These are phyloP conservation scores for Medicago lupulina DNA, from an alignment of 306 rosid species.

Conservation along the genomic window DNA sequence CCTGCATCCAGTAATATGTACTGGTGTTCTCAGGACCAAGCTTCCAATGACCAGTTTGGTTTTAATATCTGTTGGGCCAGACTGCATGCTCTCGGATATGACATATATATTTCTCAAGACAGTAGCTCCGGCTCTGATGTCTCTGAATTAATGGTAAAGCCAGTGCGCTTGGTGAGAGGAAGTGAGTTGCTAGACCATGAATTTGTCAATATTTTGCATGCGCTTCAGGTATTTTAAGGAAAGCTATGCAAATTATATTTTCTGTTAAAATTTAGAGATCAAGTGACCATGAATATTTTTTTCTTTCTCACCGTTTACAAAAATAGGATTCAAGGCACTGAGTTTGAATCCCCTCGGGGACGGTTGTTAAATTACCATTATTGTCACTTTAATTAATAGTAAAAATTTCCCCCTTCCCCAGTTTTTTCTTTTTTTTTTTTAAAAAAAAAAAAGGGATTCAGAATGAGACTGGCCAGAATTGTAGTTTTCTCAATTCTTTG, in stretches of 20 bases:
- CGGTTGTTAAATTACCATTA: no score
- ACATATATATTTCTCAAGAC: conserved; percentile 55
- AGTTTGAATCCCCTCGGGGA: no score
- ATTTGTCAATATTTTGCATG: conserved; percentile 83
- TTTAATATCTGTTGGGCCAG: conserved; percentile 92
- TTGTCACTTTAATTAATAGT: no score
- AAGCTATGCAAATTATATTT: background rate
- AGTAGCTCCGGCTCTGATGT: conserved; percentile 47
- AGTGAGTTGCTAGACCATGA: conserved; percentile 62
- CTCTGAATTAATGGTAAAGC: conserved; percentile 57
- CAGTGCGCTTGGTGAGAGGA: conserved; percentile 60
- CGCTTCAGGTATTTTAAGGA: conserved; percentile 74
- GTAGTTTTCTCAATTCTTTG: conserved; percentile 25
- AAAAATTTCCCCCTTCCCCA: no score
- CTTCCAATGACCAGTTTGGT: conserved; percentile 54
- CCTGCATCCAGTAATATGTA: conserved; percentile 90
- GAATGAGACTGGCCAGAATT: background rate
- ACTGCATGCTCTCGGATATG: conserved; percentile 73
- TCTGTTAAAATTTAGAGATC: conserved; percentile 6
- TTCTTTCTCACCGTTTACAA: no score
- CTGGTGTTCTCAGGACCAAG: conserved; percentile 73
- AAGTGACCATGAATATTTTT: background rate
- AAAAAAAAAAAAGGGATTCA: no score
- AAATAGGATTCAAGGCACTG: no score
- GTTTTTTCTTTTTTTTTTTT: no score